Conservation (phyloP, 176 grass and related monocot genomes). For the Otatea glauca region DNA sequence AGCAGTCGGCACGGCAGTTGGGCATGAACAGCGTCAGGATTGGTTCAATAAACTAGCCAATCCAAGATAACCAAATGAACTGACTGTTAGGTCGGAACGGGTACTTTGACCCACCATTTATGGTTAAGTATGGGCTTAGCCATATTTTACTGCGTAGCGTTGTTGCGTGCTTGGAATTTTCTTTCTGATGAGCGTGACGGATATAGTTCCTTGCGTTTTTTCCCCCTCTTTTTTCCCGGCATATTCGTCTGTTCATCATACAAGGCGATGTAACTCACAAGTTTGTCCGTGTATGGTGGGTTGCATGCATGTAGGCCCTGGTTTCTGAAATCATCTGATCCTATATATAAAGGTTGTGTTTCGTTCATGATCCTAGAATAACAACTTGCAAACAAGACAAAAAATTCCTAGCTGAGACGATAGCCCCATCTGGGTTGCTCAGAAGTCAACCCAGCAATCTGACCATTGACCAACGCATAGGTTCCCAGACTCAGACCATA, state of each 20-base stretch:
- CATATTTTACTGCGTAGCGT: background rate
- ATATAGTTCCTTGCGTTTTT: background rate
- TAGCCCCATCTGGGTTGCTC: slow-evolving; percentile 16
- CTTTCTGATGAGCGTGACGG: background rate
- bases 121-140: background rate
- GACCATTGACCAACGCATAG: background rate
- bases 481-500: slow-evolving; percentile 8
- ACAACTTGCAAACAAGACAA: background rate
- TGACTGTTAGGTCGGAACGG: background rate
- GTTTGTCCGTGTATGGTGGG: slow-evolving; percentile 1
- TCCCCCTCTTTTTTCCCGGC: background rate
- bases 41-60: background rate
- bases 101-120: background rate
- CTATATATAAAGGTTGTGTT: background rate
- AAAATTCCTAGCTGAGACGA: background rate
- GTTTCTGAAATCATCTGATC: background rate
- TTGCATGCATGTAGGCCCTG: background rate
- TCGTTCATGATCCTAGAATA: background rate
- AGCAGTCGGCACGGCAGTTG: background rate
- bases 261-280: background rate
- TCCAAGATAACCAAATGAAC: background rate
- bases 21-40: background rate
- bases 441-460: background rate
- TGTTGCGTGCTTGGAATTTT: background rate
- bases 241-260: background rate